phyloP scores from a whole-genome alignment of 306 rosid genomes.

The Canavalia gladiata region DNA sequence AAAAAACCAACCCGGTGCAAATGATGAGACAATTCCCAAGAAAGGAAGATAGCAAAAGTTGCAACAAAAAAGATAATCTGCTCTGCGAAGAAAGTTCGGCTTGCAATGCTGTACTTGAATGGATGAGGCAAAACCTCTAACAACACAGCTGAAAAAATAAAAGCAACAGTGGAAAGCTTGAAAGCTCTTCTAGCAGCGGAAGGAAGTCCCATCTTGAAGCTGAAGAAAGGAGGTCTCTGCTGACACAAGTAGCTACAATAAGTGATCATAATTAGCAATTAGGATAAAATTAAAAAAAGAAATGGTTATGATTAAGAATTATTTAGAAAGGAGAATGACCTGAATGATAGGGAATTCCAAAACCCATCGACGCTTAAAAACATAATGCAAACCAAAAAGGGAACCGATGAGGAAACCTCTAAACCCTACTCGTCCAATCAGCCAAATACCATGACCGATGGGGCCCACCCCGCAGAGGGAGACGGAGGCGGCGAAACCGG shows the following conservation, averaged over 20 bases:
- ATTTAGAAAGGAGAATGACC: constrained; percentile 52
- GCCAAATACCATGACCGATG: constrained; percentile 51
- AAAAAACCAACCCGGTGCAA: constrained; percentile 75
- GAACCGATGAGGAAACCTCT: constrained; percentile 72
- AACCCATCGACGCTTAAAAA: constrained; percentile 80
- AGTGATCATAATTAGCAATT: neutral
- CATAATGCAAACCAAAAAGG: constrained; percentile 71
- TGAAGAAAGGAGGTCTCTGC: constrained; percentile 94
- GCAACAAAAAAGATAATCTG: constrained; percentile 65
- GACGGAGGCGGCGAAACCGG: constrained; percentile 56
- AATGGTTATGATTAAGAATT: neutral
- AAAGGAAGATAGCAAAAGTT: constrained; percentile 70
- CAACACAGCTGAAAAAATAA: constrained; percentile 61
- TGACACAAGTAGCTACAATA: neutral
- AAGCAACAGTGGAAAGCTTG: constrained; percentile 73
- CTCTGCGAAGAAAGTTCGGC: constrained; percentile 53
- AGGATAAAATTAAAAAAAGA: no score
- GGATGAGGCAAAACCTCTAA: constrained; percentile 63
- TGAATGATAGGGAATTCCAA: constrained; percentile 90
- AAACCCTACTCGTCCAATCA: constrained; percentile 59
- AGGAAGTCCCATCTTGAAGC: constrained; percentile 94
- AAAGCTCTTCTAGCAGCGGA: constrained; percentile 68
- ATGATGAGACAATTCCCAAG: constrained; percentile 92
- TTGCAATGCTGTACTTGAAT: constrained; percentile 52
- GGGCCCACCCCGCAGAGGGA: constrained; percentile 62